Evolutionary conservation across 768 basidiomycete genomes (phyloP), one percentile per base, ranked within the genome.

Genomic region (Gyrodon lividus): DNA sequence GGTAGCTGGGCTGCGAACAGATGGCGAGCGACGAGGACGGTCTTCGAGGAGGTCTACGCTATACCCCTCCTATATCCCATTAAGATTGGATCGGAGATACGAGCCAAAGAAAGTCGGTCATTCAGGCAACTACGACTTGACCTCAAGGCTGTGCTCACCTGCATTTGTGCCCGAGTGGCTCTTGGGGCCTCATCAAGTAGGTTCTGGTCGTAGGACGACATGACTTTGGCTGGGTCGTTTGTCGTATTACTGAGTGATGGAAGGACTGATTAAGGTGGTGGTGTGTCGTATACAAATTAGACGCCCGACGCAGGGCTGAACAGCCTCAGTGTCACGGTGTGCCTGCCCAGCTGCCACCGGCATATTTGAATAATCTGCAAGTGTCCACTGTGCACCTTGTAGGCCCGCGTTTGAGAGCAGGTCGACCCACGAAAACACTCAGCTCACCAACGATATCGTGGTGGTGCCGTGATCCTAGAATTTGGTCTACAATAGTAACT

Each of bases 41-140:
- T 61, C 57, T 14, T 69, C 59, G 33, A 77, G 66, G 16, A 82
- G 60, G 58, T 78, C 75, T 50, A 79, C 71, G 48, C 76, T 76
- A 66, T 83, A 83, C 2, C 82, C 80, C 69, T 76, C 75, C 81
- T 83, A 56, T 38, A 51, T 20, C 19, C 9, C 37, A 46, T 19
- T 14, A 24, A 30, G 14, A 20, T 19, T 37, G 20, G 12, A 46
- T 26, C 33, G 10, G 16, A 24, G n/a, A 17, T 13, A 23, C 20
- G 14, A 23, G 19, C 16, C 8, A 20, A 9, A 14, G 17, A 17
- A 31, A 20, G 23, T 41, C 26, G 22, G 30, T 50, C 30, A 30
- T 22, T 13, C 24, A 28, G 7, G 31, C 6, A 5, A n/a, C 7
- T 20, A 41, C 4, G 2, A 23, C 0, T 9, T 35, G 26, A 31